phyloP scores from a whole-genome alignment of 306 rosid species.

The Senna siamea region DNA sequence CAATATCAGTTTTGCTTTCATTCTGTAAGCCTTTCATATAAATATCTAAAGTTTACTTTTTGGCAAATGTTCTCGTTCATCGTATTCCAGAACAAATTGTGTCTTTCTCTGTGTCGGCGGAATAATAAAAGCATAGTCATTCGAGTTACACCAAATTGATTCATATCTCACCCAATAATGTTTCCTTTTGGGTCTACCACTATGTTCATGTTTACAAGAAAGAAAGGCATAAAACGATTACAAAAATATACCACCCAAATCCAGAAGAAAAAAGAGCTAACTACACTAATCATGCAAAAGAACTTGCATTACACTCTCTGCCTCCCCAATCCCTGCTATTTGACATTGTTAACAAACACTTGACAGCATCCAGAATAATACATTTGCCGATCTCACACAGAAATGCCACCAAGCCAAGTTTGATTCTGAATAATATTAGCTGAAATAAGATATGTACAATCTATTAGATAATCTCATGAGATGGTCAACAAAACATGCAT shows the following conservation, averaged over 20 bases:
- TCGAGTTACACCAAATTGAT: neutral
- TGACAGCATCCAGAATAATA: constrained; percentile 21
- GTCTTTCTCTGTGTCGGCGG: no score
- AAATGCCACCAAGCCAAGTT: constrained; percentile 19
- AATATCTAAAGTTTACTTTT: no score
- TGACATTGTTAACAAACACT: constrained; percentile 42
- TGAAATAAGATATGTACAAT: constrained; percentile 58
- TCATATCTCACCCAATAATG: neutral
- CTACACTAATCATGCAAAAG: constrained; percentile 19
- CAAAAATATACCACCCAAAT: constrained; percentile 19
- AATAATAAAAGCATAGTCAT: no score
- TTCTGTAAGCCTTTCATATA: neutral
- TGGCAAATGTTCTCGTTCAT: neutral
- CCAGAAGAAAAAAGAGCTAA: constrained; percentile 25
- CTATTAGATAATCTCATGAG: constrained; percentile 19
- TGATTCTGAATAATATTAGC: constrained; percentile 40
- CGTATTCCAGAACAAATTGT: neutral
- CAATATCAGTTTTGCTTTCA: neutral
- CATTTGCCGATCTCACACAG: constrained; percentile 27
- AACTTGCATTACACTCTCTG: neutral
- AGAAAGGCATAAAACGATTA: no score
- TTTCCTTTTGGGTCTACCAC: no score
- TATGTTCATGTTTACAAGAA: no score
- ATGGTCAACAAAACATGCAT: constrained; percentile 34
- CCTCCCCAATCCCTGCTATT: constrained; percentile 36